Conservation (phyloP, 306 rosid species). For the Gillenia trifoliata region DNA sequence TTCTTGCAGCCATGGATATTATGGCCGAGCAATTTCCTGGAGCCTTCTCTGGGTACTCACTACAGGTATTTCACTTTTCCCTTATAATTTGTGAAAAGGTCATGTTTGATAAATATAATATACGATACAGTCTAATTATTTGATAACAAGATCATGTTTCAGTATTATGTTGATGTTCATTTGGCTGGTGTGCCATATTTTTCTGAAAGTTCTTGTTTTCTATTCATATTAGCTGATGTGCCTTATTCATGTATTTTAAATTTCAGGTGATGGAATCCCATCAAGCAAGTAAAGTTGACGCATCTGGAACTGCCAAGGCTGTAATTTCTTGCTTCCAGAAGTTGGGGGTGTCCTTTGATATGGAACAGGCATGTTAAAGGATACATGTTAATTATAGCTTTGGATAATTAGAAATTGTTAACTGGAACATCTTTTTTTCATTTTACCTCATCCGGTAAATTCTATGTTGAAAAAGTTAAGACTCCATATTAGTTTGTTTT, state of each 20-base stretch:
- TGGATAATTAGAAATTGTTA: background rate
- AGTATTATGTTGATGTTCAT: too few species aligned
- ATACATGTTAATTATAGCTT: slow-evolving; percentile 3
- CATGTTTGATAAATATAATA: background rate
- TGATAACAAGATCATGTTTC: background rate
- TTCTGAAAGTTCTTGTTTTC: background rate
- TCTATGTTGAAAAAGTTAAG: background rate
- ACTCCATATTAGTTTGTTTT: background rate
- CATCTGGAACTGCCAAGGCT: slow-evolving; percentile 95
- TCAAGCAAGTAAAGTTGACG: slow-evolving; percentile 84
- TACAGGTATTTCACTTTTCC: slow-evolving; percentile 49
- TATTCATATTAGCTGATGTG: slow-evolving; percentile 14
- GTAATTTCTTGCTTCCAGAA: slow-evolving; percentile 85
- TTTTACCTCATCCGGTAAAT: background rate
- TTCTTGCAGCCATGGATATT: slow-evolving; percentile 96
- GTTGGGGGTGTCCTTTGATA: slow-evolving; percentile 64
- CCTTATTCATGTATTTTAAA: slow-evolving; percentile 31
- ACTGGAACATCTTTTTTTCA: background rate
- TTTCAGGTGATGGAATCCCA: slow-evolving; percentile 88
- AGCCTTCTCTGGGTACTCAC: slow-evolving; percentile 86
- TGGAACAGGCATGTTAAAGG: slow-evolving; percentile 59
- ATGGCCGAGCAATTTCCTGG: slow-evolving; percentile 97
- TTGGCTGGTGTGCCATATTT: background rate
- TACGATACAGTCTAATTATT: background rate
- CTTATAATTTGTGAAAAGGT: background rate